phyloP scores from a whole-genome alignment of 2,329 filamentous ascomycete species.

The Colletotrichum siamense region DNA sequence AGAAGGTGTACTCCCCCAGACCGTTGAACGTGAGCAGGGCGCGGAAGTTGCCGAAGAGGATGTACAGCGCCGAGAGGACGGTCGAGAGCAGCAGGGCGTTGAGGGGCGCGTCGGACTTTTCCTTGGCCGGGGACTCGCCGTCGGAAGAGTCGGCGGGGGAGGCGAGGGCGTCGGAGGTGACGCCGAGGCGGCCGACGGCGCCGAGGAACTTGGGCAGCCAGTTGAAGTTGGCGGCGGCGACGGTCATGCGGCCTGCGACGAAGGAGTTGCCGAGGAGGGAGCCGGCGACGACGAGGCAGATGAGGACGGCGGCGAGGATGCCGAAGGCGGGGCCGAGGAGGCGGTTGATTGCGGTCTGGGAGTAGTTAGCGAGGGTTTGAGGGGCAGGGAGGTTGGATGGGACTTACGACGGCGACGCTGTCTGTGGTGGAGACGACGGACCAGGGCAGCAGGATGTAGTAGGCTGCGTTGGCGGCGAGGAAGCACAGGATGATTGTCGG shows the following conservation, averaged over 20 bases:
- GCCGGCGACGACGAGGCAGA: slow-evolving; percentile 66
- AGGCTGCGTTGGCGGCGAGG: slow-evolving; percentile 64
- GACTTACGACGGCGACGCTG: slow-evolving; percentile 65
- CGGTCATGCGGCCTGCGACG: slow-evolving; percentile 64
- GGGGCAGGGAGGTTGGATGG: no score
- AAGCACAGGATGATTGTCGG: slow-evolving; percentile 66
- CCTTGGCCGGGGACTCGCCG: neutral
- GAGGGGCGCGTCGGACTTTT: slow-evolving; percentile 53
- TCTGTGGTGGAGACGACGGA: slow-evolving; percentile 61
- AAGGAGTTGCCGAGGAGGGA: slow-evolving; percentile 69
- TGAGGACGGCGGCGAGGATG: slow-evolving; percentile 58
- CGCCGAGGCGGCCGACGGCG: slow-evolving; percentile 49
- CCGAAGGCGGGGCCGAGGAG: slow-evolving; percentile 61
- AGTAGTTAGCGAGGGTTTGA: neutral
- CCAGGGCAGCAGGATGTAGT: slow-evolving; percentile 69
- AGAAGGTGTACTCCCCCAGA: slow-evolving; percentile 66
- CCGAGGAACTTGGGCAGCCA: slow-evolving; percentile 56
- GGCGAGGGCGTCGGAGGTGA: slow-evolving; percentile 15
- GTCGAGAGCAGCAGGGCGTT: slow-evolving; percentile 59
- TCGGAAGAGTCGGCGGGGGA: neutral
- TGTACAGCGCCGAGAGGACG: slow-evolving; percentile 59
- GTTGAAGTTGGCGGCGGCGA: slow-evolving; percentile 58
- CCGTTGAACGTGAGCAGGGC: slow-evolving; percentile 66
- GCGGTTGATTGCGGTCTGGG: slow-evolving; percentile 58
- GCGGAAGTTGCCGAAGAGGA: slow-evolving; percentile 65